These are phyloP conservation scores for Triangularia verruculosa DNA, from an alignment of 2,329 filamentous ascomycete species.

Conservation along the genomic window DNA sequence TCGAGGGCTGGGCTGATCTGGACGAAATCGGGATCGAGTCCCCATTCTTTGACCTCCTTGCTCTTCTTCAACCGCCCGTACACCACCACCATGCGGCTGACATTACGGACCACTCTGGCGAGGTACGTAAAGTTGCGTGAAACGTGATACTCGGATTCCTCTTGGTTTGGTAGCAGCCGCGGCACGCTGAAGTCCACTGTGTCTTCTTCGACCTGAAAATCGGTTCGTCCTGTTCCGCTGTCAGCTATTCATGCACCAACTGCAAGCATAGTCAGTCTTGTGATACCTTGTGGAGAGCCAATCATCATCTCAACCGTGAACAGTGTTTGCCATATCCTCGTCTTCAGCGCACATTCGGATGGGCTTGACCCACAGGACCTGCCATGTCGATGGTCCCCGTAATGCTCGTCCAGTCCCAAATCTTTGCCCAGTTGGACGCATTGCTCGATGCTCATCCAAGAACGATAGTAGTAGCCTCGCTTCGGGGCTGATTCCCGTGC, in stretches of 20 bases:
- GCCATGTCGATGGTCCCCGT: constrained; percentile 71
- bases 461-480: constrained; percentile 92
- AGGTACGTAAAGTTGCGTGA: constrained; percentile 84
- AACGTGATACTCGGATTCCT: constrained; percentile 72
- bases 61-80: constrained; percentile 72
- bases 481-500: constrained; percentile 90
- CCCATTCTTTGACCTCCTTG: constrained; percentile 73
- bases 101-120: constrained; percentile 71
- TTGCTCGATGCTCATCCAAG: constrained; percentile 93
- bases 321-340: constrained; percentile 84
- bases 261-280: not conserved
- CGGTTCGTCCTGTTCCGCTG: constrained; percentile 60
- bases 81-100: constrained; percentile 71
- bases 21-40: constrained; percentile 77
- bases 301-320: constrained; percentile 89
- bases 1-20: constrained; percentile 75
- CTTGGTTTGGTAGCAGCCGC: constrained; percentile 60
- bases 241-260: constrained; percentile 12
- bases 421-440: constrained; percentile 93
- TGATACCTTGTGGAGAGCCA: constrained; percentile 81
- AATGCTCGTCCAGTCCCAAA: constrained; percentile 83
- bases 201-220: constrained; percentile 71
- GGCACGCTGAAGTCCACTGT: constrained; percentile 72
- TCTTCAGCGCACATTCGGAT: constrained; percentile 79
- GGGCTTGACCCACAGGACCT: constrained; percentile 65